phyloP scores from a whole-genome alignment of 2,329 filamentous ascomycete species.

The Curvularia spicifera region DNA sequence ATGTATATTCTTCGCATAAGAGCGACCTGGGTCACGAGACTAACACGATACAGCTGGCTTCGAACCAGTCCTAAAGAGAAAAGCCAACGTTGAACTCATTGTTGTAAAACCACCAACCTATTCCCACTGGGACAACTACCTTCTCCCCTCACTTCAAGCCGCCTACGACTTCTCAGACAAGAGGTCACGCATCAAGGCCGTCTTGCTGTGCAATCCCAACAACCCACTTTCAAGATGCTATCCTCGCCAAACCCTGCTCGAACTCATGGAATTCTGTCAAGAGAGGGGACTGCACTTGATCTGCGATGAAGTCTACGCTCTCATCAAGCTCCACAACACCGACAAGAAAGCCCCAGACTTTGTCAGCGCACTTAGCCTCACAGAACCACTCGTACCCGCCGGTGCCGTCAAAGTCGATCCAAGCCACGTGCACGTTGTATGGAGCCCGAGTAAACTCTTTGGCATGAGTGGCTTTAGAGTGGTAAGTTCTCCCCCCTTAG shows the following conservation, averaged over 20 bases:
- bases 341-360: conserved; percentile 24
- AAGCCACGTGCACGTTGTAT: conserved; percentile 40
- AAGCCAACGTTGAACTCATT: conserved; percentile 36
- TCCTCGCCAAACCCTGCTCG: conserved; percentile 31
- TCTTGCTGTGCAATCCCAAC: conserved; percentile 39
- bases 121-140: conserved; percentile 41
- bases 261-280: conserved; percentile 44
- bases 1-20: conserved; percentile 7
- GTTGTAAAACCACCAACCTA: conserved; percentile 38
- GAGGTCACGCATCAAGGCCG: conserved; percentile 39
- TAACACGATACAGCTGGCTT: conserved; percentile 29
- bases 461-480: conserved; percentile 38
- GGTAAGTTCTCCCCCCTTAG: conserved; percentile 21
- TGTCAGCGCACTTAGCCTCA: conserved; percentile 35
- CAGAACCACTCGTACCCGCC: conserved; percentile 36
- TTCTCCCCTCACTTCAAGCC: conserved; percentile 39
- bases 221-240: conserved; percentile 40
- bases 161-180: conserved; percentile 40
- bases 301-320: conserved; percentile 37
- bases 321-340: conserved; percentile 20
- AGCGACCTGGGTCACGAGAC: background rate
- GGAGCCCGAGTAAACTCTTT: conserved; percentile 42
- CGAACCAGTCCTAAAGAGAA: conserved; percentile 24
- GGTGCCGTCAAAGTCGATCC: conserved; percentile 45
- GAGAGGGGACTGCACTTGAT: conserved; percentile 40